Evolutionary conservation across 257 asterid species (phyloP).

Genomic region (Orobanche coerulescens): DNA sequence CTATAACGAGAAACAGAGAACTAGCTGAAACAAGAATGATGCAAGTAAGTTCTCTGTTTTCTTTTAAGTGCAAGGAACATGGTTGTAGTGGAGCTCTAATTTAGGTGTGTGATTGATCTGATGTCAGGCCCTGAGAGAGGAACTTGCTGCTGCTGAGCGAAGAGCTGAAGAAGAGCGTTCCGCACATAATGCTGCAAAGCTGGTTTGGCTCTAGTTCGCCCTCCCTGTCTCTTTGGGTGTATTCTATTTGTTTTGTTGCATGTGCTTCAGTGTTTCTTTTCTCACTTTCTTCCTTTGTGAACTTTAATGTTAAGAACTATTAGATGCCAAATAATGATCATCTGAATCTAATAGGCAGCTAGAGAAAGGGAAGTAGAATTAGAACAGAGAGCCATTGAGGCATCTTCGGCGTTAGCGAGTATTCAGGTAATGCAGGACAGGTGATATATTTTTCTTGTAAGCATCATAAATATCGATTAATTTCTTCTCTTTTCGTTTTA

Average conservation of each 20-base stretch:
- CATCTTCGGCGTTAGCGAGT: constrained; percentile 87
- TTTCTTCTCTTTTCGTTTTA: background rate
- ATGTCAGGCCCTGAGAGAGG: constrained; percentile 87
- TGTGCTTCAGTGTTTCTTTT: background rate
- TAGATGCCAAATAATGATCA: constrained; percentile 21
- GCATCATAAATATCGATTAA: background rate
- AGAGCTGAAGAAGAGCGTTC: constrained; percentile 98
- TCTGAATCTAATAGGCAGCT: constrained; percentile 56
- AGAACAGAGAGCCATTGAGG: constrained; percentile 93
- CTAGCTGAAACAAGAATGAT: constrained; percentile 98
- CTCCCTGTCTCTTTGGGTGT: constrained; percentile 13
- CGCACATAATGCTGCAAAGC: constrained; percentile 78
- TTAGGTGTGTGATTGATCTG: constrained; percentile 13
- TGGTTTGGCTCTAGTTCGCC: constrained; percentile 42
- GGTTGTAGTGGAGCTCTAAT: constrained; percentile 23
- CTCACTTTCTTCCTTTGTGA: constrained; percentile 1
- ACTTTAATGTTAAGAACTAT: constrained; percentile 15
- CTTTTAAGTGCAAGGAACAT: constrained; percentile 11
- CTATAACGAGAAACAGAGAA: constrained; percentile 91
- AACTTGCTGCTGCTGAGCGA: constrained; percentile 82
- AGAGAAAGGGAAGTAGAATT: constrained; percentile 98
- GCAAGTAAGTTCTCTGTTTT: constrained; percentile 58
- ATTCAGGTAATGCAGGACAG: constrained; percentile 60
- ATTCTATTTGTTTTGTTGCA: constrained; percentile 2
- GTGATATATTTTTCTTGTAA: background rate